Evolutionary conservation across 768 basidiomycete species (phyloP).

Genomic region (Hygrophorus russula): DNA sequence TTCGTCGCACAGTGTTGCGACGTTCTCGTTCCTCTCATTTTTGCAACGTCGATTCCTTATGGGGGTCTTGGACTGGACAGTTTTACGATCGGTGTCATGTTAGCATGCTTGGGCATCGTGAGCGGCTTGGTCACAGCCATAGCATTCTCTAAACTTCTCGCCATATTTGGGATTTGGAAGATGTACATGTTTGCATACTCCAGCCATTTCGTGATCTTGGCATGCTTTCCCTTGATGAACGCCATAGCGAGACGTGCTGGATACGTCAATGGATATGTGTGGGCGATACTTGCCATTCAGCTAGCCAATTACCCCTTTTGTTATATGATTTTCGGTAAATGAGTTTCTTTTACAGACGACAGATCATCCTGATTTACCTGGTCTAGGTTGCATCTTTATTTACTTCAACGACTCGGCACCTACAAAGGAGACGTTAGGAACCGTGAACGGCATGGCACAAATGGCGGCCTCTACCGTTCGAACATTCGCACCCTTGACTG

Average conservation of each 20-base stretch:
- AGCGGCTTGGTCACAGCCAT: slow-evolving; percentile 45
- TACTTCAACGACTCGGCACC: slow-evolving; percentile 32
- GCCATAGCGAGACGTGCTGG: slow-evolving; percentile 22
- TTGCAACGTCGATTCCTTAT: slow-evolving; percentile 35
- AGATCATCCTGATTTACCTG: slow-evolving; percentile 2
- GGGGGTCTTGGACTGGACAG: slow-evolving; percentile 46
- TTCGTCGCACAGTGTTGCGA: slow-evolving; percentile 14
- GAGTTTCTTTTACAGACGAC: neutral
- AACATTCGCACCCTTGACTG: slow-evolving; percentile 39
- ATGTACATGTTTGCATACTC: slow-evolving; percentile 24
- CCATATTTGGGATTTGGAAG: slow-evolving; percentile 40
- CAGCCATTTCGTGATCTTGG: slow-evolving; percentile 12
- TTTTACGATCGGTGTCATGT: slow-evolving; percentile 36
- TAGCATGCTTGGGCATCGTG: slow-evolving; percentile 33
- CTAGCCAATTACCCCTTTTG: slow-evolving; percentile 16
- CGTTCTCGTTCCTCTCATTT: slow-evolving; percentile 15
- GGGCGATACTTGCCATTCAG: slow-evolving; percentile 22
- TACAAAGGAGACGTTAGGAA: slow-evolving; percentile 30
- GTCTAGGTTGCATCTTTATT: slow-evolving; percentile 36
- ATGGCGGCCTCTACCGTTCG: slow-evolving; percentile 37
- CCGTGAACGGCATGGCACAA: slow-evolving; percentile 46
- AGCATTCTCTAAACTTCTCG: slow-evolving; percentile 38
- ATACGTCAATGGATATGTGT: slow-evolving; percentile 20
- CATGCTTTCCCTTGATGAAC: slow-evolving; percentile 23
- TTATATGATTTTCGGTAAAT: slow-evolving; percentile 27